phyloP scores from a whole-genome alignment of 257 asterid species.

The Primulina huaijiensis region DNA sequence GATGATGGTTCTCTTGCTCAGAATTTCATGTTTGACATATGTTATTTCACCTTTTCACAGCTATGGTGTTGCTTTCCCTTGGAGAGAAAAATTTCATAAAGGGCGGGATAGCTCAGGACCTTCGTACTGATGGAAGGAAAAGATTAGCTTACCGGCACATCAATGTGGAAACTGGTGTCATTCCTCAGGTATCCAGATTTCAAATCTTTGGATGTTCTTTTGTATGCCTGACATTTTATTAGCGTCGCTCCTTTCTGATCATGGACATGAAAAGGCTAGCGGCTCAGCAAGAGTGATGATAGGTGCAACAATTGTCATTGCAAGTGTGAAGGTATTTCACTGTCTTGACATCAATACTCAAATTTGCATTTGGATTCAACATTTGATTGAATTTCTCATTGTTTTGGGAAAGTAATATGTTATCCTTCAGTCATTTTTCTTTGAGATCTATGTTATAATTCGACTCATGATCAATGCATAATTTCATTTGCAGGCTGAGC shows the following conservation, averaged over 20 bases:
- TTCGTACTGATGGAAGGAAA: constrained; percentile 81
- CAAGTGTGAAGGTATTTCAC: constrained; percentile 69
- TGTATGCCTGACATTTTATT: background rate
- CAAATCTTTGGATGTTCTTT: background rate
- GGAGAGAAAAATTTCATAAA: constrained; percentile 70
- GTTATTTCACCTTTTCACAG: constrained; percentile 28
- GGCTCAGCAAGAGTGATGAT: constrained; percentile 90
- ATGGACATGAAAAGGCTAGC: constrained; percentile 62
- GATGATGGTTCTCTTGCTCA: too few species aligned
- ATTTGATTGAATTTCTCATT: constrained; percentile 12
- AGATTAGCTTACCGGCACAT: constrained; percentile 62
- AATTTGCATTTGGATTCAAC: constrained; percentile 16
- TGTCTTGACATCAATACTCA: background rate
- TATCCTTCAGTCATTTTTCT: background rate
- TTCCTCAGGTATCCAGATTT: constrained; percentile 59
- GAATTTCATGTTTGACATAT: too few species aligned
- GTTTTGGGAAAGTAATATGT: background rate
- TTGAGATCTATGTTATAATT: constrained; percentile 3
- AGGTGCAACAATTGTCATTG: constrained; percentile 88
- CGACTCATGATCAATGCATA: constrained; percentile 7
- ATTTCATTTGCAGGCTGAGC: constrained; percentile 68
- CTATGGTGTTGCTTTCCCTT: constrained; percentile 73
- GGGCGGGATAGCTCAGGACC: constrained; percentile 88
- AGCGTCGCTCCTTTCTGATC: constrained; percentile 18
- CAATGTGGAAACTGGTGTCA: constrained; percentile 73